Base-by-base conservation (phyloP, 2,329 filamentous ascomycete species). In the Colletotrichum falcatum region DNA sequence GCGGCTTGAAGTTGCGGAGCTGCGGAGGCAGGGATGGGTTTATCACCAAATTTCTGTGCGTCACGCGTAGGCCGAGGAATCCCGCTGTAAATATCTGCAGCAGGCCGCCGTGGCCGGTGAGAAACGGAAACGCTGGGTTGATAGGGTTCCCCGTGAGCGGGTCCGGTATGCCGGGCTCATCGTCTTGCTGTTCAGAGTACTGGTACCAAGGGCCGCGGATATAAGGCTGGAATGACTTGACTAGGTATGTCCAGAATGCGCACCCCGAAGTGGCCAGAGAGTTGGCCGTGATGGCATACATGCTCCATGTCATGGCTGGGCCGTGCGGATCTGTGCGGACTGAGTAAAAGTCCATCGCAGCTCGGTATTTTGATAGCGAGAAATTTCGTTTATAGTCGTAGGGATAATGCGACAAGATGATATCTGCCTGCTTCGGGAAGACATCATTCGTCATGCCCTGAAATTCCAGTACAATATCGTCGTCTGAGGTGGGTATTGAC, bases 291-390 rank as follows among this genome's bases (percentile, higher is more conserved):
- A 92, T 88, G 70, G 88, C 88, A 78, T 91, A 92, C 18, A 91
- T 89, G 16, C 89, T 89, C 78, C 90, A 93, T 1, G 91, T 93
- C 91, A 93, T 93, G 8, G 88, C 91, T 0, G 91, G 91, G 0
- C 91, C 91, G 73, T 92, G 86, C 0, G 86, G 81, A 20, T 76
- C 77, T 16, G 76, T 76, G n/a, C 76, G 75, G 59, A 75, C 81
- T 80, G 74, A 61, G 63, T 77, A 78, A 48, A 60, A 71, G 69
- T 73, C 69, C 60, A 69, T 68, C 20, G 73, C 73, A 65, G 70
- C 20, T 81, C 46, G 90, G 77, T 62, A 53, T 53, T 62, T 62
- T 23, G 33, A 46, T 18, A 62, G 60, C 2, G 60, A 62, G 60
- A 62, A 62, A n/a, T 62, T 74, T 20, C 16, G 88, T 84, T 73